A percentile compares a stretch with the other conserved stretches of the same genome.
phyloP scores from a whole-genome alignment of 1,284 basidiomycete genomes.

The Tausonia pullulans region DNA sequence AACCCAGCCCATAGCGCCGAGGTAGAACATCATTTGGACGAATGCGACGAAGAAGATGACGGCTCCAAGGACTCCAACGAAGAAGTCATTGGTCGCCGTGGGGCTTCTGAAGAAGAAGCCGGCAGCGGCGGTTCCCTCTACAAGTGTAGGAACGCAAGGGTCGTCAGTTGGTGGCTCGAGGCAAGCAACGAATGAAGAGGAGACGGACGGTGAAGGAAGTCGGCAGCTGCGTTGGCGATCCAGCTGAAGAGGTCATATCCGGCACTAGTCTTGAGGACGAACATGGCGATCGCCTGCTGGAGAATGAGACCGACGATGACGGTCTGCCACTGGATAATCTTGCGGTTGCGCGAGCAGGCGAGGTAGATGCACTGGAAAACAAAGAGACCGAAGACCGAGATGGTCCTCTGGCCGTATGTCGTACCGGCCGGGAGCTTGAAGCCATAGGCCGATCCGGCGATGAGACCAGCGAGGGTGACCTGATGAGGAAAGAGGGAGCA shows the following conservation, averaged over 20 bases:
- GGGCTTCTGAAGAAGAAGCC: slow-evolving; percentile 60
- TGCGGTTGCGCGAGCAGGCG: not conserved
- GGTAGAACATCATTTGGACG: slow-evolving; percentile 70
- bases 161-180: slow-evolving; percentile 13
- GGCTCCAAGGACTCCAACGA: slow-evolving; percentile 54
- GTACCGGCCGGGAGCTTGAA: slow-evolving; percentile 52
- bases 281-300: slow-evolving; percentile 71
- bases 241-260: slow-evolving; percentile 71
- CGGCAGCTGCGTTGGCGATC: slow-evolving; percentile 60
- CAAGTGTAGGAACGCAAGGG: slow-evolving; percentile 22
- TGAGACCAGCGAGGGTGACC: slow-evolving; percentile 53
- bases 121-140: slow-evolving; percentile 50
- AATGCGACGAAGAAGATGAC: slow-evolving; percentile 83
- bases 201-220: not conserved
- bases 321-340: slow-evolving; percentile 22
- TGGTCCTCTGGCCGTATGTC: slow-evolving; percentile 60
- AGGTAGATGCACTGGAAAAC: slow-evolving; percentile 51
- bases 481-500: too few relatives aligned
- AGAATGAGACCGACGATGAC: slow-evolving; percentile 62
- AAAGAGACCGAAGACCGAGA: slow-evolving; percentile 65
- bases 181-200: slow-evolving; percentile 17
- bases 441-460: slow-evolving; percentile 73
- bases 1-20: slow-evolving; percentile 34
- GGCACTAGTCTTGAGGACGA: slow-evolving; percentile 68
- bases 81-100: slow-evolving; percentile 39